A percentile compares a stretch with the other conserved stretches of the same genome.
Evolutionary conservation across 306 rosid species (phyloP).

Genomic region (Cercis canadensis): DNA sequence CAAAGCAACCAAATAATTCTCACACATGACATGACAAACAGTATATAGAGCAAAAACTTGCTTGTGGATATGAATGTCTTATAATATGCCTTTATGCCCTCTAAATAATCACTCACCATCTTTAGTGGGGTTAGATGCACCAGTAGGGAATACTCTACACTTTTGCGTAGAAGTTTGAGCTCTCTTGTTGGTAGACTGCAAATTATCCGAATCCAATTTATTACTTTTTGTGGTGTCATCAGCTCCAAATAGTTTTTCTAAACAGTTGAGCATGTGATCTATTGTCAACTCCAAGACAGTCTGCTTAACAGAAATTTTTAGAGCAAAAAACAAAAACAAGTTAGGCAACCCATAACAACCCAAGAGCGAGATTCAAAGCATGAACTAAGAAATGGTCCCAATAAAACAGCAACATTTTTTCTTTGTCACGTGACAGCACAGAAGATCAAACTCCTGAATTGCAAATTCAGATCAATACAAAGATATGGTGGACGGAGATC

Average conservation of each 20-base stretch:
- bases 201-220: constrained; percentile 34
- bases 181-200: constrained; percentile 44
- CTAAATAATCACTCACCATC: constrained; percentile 52
- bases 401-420: too few relatives aligned
- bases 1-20: constrained; percentile 35
- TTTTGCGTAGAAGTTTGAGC: constrained; percentile 33
- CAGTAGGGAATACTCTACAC: constrained; percentile 41
- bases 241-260: constrained; percentile 60
- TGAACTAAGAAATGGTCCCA: too few relatives aligned
- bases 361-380: background rate
- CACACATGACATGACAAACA: constrained; percentile 15
- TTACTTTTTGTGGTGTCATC: constrained; percentile 41
- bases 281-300: constrained; percentile 60
- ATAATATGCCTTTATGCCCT: constrained; percentile 27
- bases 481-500: background rate
- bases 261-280: constrained; percentile 63
- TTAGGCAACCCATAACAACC: constrained; percentile 32
- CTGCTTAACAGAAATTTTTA: constrained; percentile 39
- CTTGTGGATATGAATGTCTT: too few relatives aligned
- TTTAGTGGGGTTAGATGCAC: constrained; percentile 40
- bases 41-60: background rate
- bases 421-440: too few relatives aligned
- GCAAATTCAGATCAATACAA: constrained; percentile 22
- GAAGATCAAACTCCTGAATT: background rate
- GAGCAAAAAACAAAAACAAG: background rate